Evolutionary conservation across 352 stramenopile species (phyloP).

Genomic region (Thalassiosira exigua): DNA sequence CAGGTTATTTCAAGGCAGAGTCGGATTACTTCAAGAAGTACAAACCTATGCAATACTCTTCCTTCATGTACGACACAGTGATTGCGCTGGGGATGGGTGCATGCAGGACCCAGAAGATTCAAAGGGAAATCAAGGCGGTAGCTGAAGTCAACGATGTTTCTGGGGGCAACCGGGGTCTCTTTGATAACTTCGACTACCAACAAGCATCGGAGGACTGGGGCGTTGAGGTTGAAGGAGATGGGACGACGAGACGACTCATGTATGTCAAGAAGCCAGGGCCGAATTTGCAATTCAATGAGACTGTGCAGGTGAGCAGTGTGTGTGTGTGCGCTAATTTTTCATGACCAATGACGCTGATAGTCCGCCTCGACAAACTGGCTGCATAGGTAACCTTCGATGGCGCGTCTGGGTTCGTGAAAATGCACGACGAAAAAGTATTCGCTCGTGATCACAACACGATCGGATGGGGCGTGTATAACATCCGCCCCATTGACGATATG

Average conservation of each 20-base stretch:
- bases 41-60: slow-evolving; percentile 3
- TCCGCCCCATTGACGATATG: slow-evolving; percentile 15
- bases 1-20: not conserved
- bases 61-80: slow-evolving; percentile 46
- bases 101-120: slow-evolving; percentile 23
- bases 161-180: not conserved
- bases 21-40: slow-evolving; percentile 29
- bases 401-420: slow-evolving; percentile 6
- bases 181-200: no score
- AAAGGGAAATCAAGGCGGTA: not conserved
- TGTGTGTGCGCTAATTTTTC: no score
- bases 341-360: no score
- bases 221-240: not conserved
- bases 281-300: slow-evolving; percentile 14
- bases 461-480: slow-evolving; percentile 41
- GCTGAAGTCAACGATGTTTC: no score
- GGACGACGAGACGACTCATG: slow-evolving; percentile 12
- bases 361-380: no score
- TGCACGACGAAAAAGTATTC: slow-evolving; percentile 8
- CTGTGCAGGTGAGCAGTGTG: slow-evolving; percentile 7
- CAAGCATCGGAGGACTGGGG: no score
- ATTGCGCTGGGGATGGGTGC: slow-evolving; percentile 34
- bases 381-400: slow-evolving; percentile 6
- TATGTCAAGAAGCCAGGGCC: slow-evolving; percentile 12
- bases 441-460: slow-evolving; percentile 7